Evolutionary conservation across 2,329 filamentous ascomycete genomes (phyloP).

Genomic region (Aspergillaceae sp.): DNA sequence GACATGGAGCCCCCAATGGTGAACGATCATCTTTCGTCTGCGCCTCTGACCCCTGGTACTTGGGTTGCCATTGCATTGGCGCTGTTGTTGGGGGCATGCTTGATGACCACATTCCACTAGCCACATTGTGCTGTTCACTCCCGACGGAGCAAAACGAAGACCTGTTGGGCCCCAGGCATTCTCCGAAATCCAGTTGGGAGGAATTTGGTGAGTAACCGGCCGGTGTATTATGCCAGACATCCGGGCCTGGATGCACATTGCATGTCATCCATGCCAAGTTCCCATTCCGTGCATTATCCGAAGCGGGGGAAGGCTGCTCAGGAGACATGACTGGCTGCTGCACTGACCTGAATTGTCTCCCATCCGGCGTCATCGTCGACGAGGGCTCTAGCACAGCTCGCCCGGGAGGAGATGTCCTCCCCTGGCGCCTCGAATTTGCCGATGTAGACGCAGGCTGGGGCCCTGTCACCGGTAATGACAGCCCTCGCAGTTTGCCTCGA

Average conservation of each 20-base stretch:
- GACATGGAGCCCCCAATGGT: slow-evolving; percentile 12
- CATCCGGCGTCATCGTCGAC: neutral
- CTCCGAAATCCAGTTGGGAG: neutral
- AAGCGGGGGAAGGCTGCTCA: neutral
- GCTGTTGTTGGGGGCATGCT: neutral
- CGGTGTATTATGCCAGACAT: slow-evolving; percentile 10
- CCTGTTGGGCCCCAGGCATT: neutral
- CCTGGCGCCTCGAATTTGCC: slow-evolving; percentile 6
- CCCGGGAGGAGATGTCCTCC: neutral
- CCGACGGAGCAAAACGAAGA: neutral
- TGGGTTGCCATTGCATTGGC: neutral
- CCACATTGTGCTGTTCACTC: neutral
- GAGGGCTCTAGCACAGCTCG: too few relatives aligned
- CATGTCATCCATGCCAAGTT: slow-evolving; percentile 13
- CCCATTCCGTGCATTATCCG: slow-evolving; percentile 6
- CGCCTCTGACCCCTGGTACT: neutral
- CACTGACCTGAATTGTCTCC: neutral
- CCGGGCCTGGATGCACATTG: slow-evolving; percentile 13
- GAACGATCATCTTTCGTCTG: neutral
- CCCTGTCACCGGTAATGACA: slow-evolving; percentile 61
- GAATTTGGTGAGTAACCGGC: neutral
- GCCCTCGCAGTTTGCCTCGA: slow-evolving; percentile 82
- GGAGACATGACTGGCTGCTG: neutral
- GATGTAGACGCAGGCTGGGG: slow-evolving; percentile 26
- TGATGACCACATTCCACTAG: too few relatives aligned